Base-by-base conservation (phyloP, 345 rosid species). In the Sonneratia caseolaris region DNA sequence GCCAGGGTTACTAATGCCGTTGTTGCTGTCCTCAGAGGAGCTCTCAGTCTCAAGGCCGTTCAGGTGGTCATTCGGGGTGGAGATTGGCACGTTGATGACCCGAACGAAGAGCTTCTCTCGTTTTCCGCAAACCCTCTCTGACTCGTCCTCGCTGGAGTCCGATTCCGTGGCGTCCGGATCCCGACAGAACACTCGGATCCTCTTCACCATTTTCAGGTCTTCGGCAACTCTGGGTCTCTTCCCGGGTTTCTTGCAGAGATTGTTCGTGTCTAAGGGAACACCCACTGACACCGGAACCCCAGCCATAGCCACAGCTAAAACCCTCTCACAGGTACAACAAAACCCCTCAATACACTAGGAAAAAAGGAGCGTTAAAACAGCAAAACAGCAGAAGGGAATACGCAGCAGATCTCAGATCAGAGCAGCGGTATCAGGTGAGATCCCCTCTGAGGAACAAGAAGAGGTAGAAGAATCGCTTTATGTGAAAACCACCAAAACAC, bases 81-180 rank as follows among this genome's bases (percentile, higher is more conserved):
- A 13, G 22, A 72, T 67, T 40, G 97, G 94, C 13, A 87, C 75
- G 42, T 42, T 68, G 48, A 96, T 84, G 74, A 89, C 99, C 9
- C 78, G 80, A 45, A 92, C 82, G 38, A 90, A 78, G 42, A 90
- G 82, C 73, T 86, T 92, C 32, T 14, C 82, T 0, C 32, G 27
- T 42, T n/a, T 65, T 3, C 10, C 3, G 32, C 1, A 35, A 21
- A n/a, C 38, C 37, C 62, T 74, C 38, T 24, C 84, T 0, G 78
- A 75, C 71, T 92, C 98, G 68, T 92, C 99, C 53, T 90, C 99
- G 42, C 90, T 78, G 0, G 98, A 90, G 68, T 93, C 91, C 15
- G 87, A 79, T 71, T 95, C 99, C 12, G 99, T 96, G 9, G 96
- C 97, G 61, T 90, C 85, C 22, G 99, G 97, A 80, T 96, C 99